A percentile compares a stretch with the other conserved stretches of the same genome.
Evolutionary conservation across 2,329 filamentous ascomycete species (phyloP).

Genomic region (Cercospora nicotianae): DNA sequence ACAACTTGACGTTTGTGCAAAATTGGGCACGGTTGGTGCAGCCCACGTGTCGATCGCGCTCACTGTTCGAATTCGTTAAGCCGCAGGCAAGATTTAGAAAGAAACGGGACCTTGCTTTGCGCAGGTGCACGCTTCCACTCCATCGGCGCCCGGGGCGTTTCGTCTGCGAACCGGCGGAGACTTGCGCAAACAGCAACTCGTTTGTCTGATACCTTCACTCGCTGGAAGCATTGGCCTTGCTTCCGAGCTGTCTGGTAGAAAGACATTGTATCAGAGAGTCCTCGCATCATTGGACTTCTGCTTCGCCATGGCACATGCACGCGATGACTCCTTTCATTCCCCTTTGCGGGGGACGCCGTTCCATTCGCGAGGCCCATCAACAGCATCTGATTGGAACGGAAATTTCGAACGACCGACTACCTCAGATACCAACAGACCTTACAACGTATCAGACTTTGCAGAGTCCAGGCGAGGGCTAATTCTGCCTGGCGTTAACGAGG

Average conservation of each 20-base stretch:
- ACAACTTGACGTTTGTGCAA: not conserved
- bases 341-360: constrained; percentile 23
- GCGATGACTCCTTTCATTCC: constrained; percentile 25
- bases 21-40: not conserved
- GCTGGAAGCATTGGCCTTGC: constrained; percentile 2
- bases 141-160: not conserved
- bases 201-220: constrained; percentile 2
- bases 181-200: not conserved
- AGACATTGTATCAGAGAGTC: constrained; percentile 1
- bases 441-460: constrained; percentile 21
- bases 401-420: constrained; percentile 21
- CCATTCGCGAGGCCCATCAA: constrained; percentile 26
- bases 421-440: constrained; percentile 21
- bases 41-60: not conserved
- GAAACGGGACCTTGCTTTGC: constrained; percentile 10
- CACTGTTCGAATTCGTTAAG: not conserved
- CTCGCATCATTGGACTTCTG: constrained; percentile 9
- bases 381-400: constrained; percentile 25
- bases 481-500: constrained; percentile 15
- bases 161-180: constrained; percentile 17
- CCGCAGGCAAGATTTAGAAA: not conserved
- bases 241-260: not conserved
- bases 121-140: not conserved
- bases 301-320: constrained; percentile 22
- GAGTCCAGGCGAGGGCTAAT: constrained; percentile 25